phyloP scores from a whole-genome alignment of 345 rosid species.

The Gossypium longicalyx region DNA sequence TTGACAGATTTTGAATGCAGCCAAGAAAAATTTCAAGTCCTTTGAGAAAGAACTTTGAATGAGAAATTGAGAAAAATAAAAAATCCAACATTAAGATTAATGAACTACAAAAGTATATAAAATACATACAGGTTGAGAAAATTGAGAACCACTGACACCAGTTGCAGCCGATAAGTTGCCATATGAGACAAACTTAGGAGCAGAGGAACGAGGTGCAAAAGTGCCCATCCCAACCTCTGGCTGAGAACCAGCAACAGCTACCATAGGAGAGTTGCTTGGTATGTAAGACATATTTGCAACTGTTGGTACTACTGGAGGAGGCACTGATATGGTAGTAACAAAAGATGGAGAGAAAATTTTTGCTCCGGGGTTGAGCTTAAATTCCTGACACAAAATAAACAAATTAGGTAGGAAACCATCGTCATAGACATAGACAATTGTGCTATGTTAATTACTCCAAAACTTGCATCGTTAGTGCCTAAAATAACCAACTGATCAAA shows the following conservation, averaged over 20 bases:
- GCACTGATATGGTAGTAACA: slow-evolving; percentile 39
- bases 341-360: slow-evolving; percentile 70
- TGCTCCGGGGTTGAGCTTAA: slow-evolving; percentile 86
- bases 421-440: background rate
- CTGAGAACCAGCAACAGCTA: slow-evolving; percentile 49
- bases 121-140: slow-evolving; percentile 59
- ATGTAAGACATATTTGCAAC: slow-evolving; percentile 44
- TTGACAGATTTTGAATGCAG: background rate
- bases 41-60: background rate
- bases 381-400: slow-evolving; percentile 44
- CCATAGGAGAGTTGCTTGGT: slow-evolving; percentile 43
- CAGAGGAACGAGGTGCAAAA: slow-evolving; percentile 45
- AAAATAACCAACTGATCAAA: background rate
- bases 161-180: slow-evolving; percentile 42
- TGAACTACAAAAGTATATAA: slow-evolving; percentile 9
- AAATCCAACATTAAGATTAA: background rate
- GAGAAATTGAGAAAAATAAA: background rate
- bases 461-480: background rate
- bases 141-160: slow-evolving; percentile 38
- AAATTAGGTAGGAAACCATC: background rate
- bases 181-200: slow-evolving; percentile 56
- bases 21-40: background rate
- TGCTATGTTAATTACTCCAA: background rate
- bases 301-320: slow-evolving; percentile 41
- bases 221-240: slow-evolving; percentile 48